phyloP scores from a whole-genome alignment of 768 basidiomycete species.

The Psilocybe sp. region DNA sequence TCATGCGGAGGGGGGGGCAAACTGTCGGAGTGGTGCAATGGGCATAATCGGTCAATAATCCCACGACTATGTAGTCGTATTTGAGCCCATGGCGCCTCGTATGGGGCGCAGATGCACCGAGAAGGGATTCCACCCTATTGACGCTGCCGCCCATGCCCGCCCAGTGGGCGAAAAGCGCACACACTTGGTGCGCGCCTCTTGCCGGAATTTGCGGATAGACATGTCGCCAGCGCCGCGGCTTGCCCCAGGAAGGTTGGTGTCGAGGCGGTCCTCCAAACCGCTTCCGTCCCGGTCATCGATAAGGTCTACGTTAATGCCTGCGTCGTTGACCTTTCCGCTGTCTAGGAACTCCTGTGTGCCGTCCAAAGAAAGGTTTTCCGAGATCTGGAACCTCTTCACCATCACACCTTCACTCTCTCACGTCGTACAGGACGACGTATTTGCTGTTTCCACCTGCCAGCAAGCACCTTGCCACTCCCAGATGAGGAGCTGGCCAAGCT shows the following conservation, averaged over 20 bases:
- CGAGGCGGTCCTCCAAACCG: constrained; percentile 89
- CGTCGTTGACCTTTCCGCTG: constrained; percentile 82
- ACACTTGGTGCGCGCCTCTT: constrained; percentile 90
- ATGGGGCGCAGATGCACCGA: too few species aligned
- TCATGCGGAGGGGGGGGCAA: too few species aligned
- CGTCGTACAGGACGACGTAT: constrained; percentile 94
- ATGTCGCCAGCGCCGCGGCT: constrained; percentile 75
- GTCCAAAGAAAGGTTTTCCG: constrained; percentile 91
- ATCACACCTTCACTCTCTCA: constrained; percentile 87
- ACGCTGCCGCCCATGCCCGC: constrained; percentile 92
- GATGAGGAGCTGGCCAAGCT: constrained; percentile 93
- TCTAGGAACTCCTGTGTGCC: constrained; percentile 97
- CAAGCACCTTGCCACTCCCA: constrained; percentile 99
- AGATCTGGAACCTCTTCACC: constrained; percentile 95
- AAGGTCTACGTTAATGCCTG: constrained; percentile 81
- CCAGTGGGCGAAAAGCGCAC: constrained; percentile 94
- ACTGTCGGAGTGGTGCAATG: too few species aligned
- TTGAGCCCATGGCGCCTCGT: too few species aligned
- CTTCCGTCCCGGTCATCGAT: constrained; percentile 88
- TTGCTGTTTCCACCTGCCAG: constrained; percentile 97
- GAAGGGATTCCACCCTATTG: too few species aligned
- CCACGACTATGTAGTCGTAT: too few species aligned
- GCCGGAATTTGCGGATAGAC: constrained; percentile 81
- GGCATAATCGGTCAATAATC: too few species aligned
- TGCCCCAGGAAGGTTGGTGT: constrained; percentile 83